These are phyloP conservation scores for Suhomyces panamericanus DNA, from an alignment of 1,139 yeast genomes.

Conservation along the genomic window DNA sequence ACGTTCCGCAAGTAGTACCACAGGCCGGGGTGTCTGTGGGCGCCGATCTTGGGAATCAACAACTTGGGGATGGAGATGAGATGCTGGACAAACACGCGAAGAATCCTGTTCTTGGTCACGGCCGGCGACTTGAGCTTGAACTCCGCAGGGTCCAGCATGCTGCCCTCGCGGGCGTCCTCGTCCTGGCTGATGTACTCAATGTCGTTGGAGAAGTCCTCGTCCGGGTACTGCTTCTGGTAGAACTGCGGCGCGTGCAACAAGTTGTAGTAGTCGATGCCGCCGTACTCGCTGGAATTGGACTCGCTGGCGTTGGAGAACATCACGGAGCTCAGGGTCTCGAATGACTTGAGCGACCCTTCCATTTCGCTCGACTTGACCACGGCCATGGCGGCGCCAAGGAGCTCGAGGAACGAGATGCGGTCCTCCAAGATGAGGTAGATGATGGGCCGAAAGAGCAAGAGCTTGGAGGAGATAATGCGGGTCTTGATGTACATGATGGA, in stretches of 20 bases:
- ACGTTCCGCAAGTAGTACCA: conserved; percentile 44
- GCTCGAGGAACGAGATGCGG: conserved; percentile 23
- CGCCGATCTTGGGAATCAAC: conserved; percentile 38
- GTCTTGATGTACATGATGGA: conserved; percentile 44
- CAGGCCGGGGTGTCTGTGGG: conserved; percentile 45
- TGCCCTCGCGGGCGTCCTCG: conserved; percentile 12
- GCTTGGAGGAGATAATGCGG: conserved; percentile 35
- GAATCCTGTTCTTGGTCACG: conserved; percentile 15
- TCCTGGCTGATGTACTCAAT: conserved; percentile 20
- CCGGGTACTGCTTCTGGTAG: conserved; percentile 27
- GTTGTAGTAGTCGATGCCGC: conserved; percentile 28
- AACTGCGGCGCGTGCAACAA: conserved; percentile 32
- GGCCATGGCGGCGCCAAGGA: conserved; percentile 17
- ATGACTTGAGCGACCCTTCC: conserved; percentile 7
- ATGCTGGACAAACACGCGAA: conserved; percentile 21
- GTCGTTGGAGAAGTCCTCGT: conserved; percentile 36
- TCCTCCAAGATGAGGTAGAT: conserved; percentile 37
- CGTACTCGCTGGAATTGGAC: conserved; percentile 12
- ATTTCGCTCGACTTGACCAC: conserved; percentile 16
- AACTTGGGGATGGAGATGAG: conserved; percentile 35
- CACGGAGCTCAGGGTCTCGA: conserved; percentile 10
- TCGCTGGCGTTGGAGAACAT: conserved; percentile 10
- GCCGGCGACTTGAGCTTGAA: conserved; percentile 17
- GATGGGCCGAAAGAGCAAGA: conserved; percentile 38
- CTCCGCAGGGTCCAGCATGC: conserved; percentile 18